phyloP scores from a whole-genome alignment of 2,329 filamentous ascomycete species.

The Calonectria pteridis region DNA sequence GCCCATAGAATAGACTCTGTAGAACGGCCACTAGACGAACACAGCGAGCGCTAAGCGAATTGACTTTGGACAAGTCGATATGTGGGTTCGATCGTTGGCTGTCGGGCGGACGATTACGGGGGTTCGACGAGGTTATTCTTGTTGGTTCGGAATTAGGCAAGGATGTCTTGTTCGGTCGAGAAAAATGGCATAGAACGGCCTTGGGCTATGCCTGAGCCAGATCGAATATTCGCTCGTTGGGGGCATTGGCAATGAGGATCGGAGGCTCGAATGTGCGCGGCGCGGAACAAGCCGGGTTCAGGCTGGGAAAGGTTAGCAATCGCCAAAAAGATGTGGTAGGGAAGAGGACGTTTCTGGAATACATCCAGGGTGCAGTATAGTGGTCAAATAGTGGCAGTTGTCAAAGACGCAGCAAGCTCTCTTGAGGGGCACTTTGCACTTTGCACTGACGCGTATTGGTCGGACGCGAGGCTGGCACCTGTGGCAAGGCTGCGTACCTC shows the following conservation, averaged over 20 bases:
- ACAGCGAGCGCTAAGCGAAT: background rate
- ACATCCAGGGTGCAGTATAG: background rate
- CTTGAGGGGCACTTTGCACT: background rate
- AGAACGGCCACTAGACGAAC: background rate
- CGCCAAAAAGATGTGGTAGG: background rate
- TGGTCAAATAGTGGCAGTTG: background rate
- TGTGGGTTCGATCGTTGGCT: background rate
- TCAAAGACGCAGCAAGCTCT: background rate
- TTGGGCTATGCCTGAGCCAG: too few species aligned
- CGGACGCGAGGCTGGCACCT: background rate
- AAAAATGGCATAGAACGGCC: background rate
- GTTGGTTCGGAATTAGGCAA: background rate
- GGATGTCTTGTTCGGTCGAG: background rate
- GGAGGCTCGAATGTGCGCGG: background rate
- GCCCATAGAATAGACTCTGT: background rate
- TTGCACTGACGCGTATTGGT: background rate
- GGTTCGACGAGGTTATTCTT: background rate
- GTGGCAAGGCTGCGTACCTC: background rate
- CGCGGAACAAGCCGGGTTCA: background rate
- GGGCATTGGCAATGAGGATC: background rate
- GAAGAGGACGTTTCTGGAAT: background rate
- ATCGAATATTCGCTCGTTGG: background rate
- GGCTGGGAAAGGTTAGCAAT: background rate
- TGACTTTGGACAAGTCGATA: background rate
- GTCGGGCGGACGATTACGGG: background rate